Base-by-base conservation (phyloP, 805 yeast genomes). In the Schwanniomyces pseudopolymorphus region DNA sequence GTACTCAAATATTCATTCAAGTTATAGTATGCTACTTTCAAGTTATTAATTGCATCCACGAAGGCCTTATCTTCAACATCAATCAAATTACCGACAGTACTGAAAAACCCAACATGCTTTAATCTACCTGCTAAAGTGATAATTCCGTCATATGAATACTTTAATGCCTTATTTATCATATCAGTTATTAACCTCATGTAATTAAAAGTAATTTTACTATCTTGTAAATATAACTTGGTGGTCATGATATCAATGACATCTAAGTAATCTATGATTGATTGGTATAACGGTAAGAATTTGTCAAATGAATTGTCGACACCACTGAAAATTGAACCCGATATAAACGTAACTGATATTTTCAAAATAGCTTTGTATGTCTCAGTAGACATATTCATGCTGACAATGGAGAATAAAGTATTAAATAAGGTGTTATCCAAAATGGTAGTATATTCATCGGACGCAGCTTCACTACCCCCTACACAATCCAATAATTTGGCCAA, bases 401-500 rank as follows among this genome's bases (percentile, higher is more conserved):
- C 69, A 5, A 74, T 69, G 14, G 74, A 62, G 47, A 75, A 70
- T 26, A 78, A 60, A 9, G 72, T 64, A 37, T 61, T 54, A 51
- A 77, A 70, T 41, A 79, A 59, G 1, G 59, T 50, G 39, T 67
- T 70, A 53, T 76, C 79, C 51, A 77, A 66, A 10, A 70, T 53
- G 8, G 54, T 46, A 19, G 60, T 47, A 48, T 71, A 66, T 5
- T 61, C 67, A 24, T 70, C 63, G 16, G 66, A 61, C 17, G 60
- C 59, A 4, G 80, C 78, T 5, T 77, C 72, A 19, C 67, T 63
- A n/a, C 67, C 63, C 8, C 62, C 53, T 9, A 70, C 55, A 43
- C 69, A 69, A 37, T 79, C 83, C 38, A 81, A 60, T 22, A 79
- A 64, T 51, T 74, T 79, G 26, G 84, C 78, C 25, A 83, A 61